Evolutionary conservation across 1,284 basidiomycete species (phyloP).

Genomic region (Ganoderma sinense): DNA sequence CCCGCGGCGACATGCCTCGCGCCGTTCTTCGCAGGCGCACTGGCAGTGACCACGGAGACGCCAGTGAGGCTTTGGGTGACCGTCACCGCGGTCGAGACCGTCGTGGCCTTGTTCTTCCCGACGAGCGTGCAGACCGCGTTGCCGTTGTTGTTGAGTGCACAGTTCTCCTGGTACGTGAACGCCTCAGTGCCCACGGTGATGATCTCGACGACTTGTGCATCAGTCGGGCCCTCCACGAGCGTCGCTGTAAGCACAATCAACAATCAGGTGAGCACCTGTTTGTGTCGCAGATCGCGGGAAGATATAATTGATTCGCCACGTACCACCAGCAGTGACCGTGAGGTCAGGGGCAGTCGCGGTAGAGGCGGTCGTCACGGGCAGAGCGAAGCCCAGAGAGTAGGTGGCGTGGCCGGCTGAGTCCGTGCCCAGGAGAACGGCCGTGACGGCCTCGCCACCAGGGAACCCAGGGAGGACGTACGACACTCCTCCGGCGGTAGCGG

Average conservation of each 20-base stretch:
- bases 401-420: not conserved
- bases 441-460: not conserved
- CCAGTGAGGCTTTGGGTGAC: not conserved
- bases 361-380: not conserved
- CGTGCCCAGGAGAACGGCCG: not conserved
- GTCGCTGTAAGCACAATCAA: not conserved
- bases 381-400: not conserved
- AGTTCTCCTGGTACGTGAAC: not conserved
- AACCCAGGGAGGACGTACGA: conserved; percentile 3
- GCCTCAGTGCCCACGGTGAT: not conserved
- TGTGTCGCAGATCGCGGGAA: too few relatives aligned
- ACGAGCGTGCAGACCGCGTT: not conserved
- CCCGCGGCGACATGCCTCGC: not conserved
- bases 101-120: not conserved
- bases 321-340: conserved; percentile 5
- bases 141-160: not conserved
- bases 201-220: not conserved
- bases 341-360: not conserved
- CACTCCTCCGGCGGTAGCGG: not conserved
- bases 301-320: not conserved
- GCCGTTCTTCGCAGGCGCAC: not conserved
- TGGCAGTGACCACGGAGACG: not conserved
- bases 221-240: conserved; percentile 4
- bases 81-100: not conserved
- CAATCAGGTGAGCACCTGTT: too few relatives aligned